Evolutionary conservation across 192 early-diverging fungal species (phyloP), one percentile per base, ranked within the genome.

Genomic region (Coemansia sp.): DNA sequence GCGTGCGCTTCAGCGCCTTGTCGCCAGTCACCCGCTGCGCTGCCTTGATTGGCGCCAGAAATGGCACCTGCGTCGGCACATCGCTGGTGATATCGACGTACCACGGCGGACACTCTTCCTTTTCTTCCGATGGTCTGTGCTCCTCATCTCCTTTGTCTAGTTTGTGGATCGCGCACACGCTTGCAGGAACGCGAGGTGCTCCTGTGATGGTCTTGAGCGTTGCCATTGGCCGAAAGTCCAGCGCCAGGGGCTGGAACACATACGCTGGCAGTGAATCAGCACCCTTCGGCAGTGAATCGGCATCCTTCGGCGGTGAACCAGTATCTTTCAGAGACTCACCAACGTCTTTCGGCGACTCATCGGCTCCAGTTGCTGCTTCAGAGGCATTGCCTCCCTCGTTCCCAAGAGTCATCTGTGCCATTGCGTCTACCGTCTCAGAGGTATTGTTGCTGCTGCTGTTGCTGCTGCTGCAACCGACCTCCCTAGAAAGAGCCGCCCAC

Each of bases 1-100:
- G 62, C 3, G 88, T 90, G 59, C 90, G 84, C 78, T 94, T 94
- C 27, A 91, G 56, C 0, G 92, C 89, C 54, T 86, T 84, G 33
- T 61, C 48, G 17, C 84, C 69, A 0, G 91, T 90, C 20, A 94
- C 75, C 61, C 80, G 88, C n/a, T 75, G 53, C 27, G 84, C 75
- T 9, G 65, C 68, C 31, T 72, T 74, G 40, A 93, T 64, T 3
- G 72, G 79, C 10, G 88, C 85, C 37, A 77, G 55, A 36, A 89
- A 70, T 29, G 79, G 72, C 23, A 52, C 53, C n/a, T 29, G 34
- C 15, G 33, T 40, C 8, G 34, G 23, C 33, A 34, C 29, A 6
- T 33, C 33, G 6, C 13, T 42, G 37, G 57, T 31, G 30, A 69
- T 28, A 0, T 54, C 65, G 3, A 36, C 52, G 31, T 71, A 34